phyloP scores from a whole-genome alignment of 2,329 filamentous ascomycete genomes.

The Plectosphaerella plurivora region DNA sequence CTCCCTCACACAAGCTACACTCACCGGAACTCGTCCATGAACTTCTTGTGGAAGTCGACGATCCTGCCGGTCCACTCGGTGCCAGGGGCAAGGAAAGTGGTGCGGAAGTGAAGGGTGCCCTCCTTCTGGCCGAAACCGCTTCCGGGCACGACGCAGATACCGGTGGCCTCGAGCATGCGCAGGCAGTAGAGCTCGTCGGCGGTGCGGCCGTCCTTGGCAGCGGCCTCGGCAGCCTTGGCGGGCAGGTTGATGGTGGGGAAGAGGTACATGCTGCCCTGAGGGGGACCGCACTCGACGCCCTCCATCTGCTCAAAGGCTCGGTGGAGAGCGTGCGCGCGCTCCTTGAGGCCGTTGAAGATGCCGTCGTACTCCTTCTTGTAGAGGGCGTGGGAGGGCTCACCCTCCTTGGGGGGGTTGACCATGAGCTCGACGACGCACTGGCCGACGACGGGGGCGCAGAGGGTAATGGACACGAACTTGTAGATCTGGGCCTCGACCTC shows the following conservation, averaged over 20 bases:
- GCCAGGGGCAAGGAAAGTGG: slow-evolving; percentile 92
- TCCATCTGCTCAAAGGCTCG: slow-evolving; percentile 93
- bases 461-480: slow-evolving; percentile 96
- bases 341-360: slow-evolving; percentile 73
- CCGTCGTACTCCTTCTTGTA: slow-evolving; percentile 81
- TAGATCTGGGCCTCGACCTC: slow-evolving; percentile 91
- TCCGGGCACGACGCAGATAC: slow-evolving; percentile 90
- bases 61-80: slow-evolving; percentile 91
- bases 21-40: slow-evolving; percentile 75
- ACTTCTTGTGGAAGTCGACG: slow-evolving; percentile 84
- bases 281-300: slow-evolving; percentile 83
- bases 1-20: slow-evolving; percentile 3
- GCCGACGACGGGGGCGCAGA: slow-evolving; percentile 91
- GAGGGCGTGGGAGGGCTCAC: slow-evolving; percentile 77
- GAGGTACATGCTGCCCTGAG: slow-evolving; percentile 97
- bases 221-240: slow-evolving; percentile 70
- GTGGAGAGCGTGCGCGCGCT: slow-evolving; percentile 81
- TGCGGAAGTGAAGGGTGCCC: slow-evolving; percentile 87
- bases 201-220: slow-evolving; percentile 65
- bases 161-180: slow-evolving; percentile 85
- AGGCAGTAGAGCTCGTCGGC: slow-evolving; percentile 95
- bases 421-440: slow-evolving; percentile 97
- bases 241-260: slow-evolving; percentile 91
- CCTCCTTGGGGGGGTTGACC: slow-evolving; percentile 87
- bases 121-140: slow-evolving; percentile 93